Conservation (phyloP, 345 rosid genomes). For the Brassica juncea region DNA sequence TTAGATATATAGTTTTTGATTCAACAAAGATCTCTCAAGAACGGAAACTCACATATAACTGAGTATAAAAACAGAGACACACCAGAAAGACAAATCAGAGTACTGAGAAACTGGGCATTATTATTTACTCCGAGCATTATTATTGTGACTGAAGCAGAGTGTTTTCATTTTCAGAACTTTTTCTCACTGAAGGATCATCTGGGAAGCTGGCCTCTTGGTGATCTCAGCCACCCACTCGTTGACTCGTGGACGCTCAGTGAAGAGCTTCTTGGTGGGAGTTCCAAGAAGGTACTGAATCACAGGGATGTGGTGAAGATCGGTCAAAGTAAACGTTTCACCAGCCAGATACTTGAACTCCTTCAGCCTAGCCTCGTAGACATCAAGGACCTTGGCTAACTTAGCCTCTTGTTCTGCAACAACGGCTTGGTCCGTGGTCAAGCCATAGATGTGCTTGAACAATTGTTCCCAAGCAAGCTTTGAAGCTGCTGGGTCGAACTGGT, state of each 20-base stretch:
- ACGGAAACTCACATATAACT: not conserved
- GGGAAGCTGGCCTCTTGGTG: constrained; percentile 63
- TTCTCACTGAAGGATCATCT: constrained; percentile 49
- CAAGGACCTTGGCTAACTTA: constrained; percentile 55
- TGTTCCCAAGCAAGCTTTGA: constrained; percentile 64
- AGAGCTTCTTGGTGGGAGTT: constrained; percentile 50
- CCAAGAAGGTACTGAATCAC: constrained; percentile 40
- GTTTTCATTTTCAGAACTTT: not conserved
- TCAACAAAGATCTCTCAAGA: constrained; percentile 12
- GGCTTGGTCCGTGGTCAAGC: constrained; percentile 50
- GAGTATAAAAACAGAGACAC: not conserved
- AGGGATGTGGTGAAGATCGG: constrained; percentile 78
- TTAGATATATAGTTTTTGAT: not conserved
- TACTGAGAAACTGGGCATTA: not conserved
- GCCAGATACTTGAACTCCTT: constrained; percentile 64
- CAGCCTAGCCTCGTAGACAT: constrained; percentile 65
- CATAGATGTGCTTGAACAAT: constrained; percentile 48
- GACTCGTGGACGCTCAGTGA: constrained; percentile 53
- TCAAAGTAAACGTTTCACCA: constrained; percentile 60
- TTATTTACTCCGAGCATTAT: constrained; percentile 30
- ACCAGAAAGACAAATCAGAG: not conserved
- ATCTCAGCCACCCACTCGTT: constrained; percentile 58
- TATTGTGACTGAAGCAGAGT: constrained; percentile 16
- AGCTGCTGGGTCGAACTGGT: constrained; percentile 59
- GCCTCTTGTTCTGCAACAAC: constrained; percentile 58